Evolutionary conservation across 305 asterid species (phyloP), one percentile per base, ranked within the genome.

Genomic region (Fraxinus greggii): DNA sequence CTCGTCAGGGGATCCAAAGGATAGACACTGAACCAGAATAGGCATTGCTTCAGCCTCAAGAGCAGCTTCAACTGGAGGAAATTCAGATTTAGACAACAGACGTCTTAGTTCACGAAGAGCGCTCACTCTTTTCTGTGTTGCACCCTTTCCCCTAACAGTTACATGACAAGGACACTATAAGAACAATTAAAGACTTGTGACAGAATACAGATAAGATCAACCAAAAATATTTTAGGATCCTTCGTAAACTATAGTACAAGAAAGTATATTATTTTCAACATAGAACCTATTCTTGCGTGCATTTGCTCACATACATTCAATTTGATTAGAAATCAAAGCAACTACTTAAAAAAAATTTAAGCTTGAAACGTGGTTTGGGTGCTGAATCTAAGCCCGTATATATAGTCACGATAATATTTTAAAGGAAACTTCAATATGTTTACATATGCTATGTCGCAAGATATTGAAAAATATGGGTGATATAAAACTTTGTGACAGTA

Each of bases 1-100:
- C 80, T 96, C 99, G 84, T 94, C 98, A 7, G 97, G 92, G 78
- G 97, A 91, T 81, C 97, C 97, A 89, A 96, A 96, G 77, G 97
- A 89, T 83, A 96, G 97, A 84, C 97, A 93, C 56, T 91, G 95
- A 84, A 91, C 92, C 21, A 96, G 93, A 48, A 88, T 81, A 80
- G 98, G 90, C 86, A 93, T 81, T 63, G 90, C 97, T 84, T 98
- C 99, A 85, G 94, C 94, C 83, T 86, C 78, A 26, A 96, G 93
- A 12, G 97, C 94, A 65, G 92, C 94, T 90, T 92, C 93, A 75
- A 96, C 94, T 7, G 98, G 98, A 84, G 99, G 99, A 76, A 84
- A 93, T 82, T 94, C 98, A 15, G 98, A 91, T 89, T 88, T 93
- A 69, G 99, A 93, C 76, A 94, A 86, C 75, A 96, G 82, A 67